phyloP scores from a whole-genome alignment of 768 basidiomycete genomes.

The Mycena belliarum region DNA sequence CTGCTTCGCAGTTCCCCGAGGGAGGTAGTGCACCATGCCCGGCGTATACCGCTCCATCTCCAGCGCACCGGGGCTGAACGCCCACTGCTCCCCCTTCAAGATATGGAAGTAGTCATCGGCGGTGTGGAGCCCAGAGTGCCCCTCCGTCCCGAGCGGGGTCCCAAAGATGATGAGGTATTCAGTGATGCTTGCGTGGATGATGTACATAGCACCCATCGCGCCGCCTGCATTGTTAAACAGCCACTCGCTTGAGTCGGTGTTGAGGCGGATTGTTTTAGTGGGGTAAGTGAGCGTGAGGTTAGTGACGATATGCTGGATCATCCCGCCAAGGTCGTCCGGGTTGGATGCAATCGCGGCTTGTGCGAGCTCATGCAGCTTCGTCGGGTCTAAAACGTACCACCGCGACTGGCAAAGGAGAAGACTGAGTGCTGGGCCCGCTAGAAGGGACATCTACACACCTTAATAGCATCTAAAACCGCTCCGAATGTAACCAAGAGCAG shows the following conservation, averaged over 20 bases:
- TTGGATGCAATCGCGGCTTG: constrained; percentile 70
- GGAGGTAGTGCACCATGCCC: constrained; percentile 84
- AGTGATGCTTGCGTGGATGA: constrained; percentile 95
- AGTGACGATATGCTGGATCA: constrained; percentile 79
- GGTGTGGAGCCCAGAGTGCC: constrained; percentile 90
- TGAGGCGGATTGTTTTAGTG: constrained; percentile 51
- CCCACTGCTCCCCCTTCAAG: constrained; percentile 92
- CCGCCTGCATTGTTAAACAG: constrained; percentile 97
- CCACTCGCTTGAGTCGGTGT: constrained; percentile 76
- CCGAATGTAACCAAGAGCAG: constrained; percentile 40
- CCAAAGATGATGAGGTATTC: constrained; percentile 98
- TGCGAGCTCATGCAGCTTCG: constrained; percentile 69
- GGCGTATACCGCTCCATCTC: constrained; percentile 84
- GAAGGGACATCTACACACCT: constrained; percentile 39
- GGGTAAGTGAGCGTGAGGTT: constrained; percentile 80
- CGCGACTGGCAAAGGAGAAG: constrained; percentile 52
- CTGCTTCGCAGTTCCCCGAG: constrained; percentile 85
- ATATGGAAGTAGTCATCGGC: constrained; percentile 99
- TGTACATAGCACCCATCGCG: constrained; percentile 97
- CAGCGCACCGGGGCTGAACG: constrained; percentile 78
- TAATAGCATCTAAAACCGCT: constrained; percentile 61
- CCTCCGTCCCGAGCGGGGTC: constrained; percentile 95
- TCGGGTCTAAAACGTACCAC: constrained; percentile 86
- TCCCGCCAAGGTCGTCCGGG: constrained; percentile 63
- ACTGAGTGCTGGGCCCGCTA: background rate